Evolutionary conservation across 163 green algal species (phyloP).

Genomic region (Chloromonas sp.): DNA sequence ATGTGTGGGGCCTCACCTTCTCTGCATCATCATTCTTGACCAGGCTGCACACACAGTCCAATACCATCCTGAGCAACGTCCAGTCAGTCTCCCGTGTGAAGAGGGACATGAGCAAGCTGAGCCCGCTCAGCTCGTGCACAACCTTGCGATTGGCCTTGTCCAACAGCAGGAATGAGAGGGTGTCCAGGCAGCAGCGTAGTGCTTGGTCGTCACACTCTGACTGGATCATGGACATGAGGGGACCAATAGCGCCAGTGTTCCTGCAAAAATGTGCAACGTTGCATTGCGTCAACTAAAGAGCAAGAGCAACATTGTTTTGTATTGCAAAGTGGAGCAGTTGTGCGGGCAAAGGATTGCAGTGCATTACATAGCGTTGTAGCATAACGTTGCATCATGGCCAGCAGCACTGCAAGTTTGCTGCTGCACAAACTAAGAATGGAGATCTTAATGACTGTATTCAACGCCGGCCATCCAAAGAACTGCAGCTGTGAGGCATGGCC

Average conservation of each 20-base stretch:
- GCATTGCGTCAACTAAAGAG: no score
- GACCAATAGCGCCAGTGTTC: conserved; percentile 20
- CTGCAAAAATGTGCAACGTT: not conserved
- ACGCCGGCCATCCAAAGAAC: not conserved
- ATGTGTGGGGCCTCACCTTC: not conserved
- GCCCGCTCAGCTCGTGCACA: not conserved
- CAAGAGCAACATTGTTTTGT: no score
- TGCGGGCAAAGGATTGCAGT: no score
- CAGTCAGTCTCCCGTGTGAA: not conserved
- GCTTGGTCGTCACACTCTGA: not conserved
- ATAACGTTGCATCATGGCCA: not conserved
- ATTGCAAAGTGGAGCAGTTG: not conserved
- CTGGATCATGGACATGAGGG: conserved; percentile 20
- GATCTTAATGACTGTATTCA: not conserved
- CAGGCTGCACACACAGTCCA: conserved; percentile 2
- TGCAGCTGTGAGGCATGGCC: not conserved
- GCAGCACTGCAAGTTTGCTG: not conserved
- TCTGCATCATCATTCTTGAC: not conserved
- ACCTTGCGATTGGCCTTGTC: conserved; percentile 18
- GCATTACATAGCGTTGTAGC: not conserved
- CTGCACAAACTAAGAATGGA: not conserved
- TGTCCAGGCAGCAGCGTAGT: conserved; percentile 8
- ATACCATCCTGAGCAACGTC: not conserved
- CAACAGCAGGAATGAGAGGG: conserved; percentile 23
- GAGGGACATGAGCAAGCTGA: not conserved